A percentile compares a stretch with the other conserved stretches of the same genome.
Conservation (phyloP, 108 stramenopile species). For the Cylindrotheca closterium region DNA sequence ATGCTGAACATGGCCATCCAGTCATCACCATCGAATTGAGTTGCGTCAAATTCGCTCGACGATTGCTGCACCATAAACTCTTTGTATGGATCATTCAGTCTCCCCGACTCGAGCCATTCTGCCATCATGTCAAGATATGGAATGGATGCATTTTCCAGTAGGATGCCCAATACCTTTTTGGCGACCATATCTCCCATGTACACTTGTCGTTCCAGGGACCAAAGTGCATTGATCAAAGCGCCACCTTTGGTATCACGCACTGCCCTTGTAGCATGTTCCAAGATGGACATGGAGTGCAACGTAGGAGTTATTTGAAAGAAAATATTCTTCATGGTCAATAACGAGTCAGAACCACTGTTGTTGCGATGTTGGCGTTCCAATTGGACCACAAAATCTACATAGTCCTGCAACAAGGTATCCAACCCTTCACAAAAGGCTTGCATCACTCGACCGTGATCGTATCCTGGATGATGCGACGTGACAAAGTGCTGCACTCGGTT, state of each 20-base stretch:
- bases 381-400: constrained; percentile 67
- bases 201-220: constrained; percentile 28
- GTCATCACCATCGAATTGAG: constrained; percentile 37
- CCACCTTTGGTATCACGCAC: constrained; percentile 73
- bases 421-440: constrained; percentile 87
- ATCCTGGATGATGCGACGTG: constrained; percentile 42
- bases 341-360: constrained; percentile 8
- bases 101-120: constrained; percentile 80
- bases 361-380: constrained; percentile 57
- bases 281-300: constrained; percentile 69
- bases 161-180: constrained; percentile 46
- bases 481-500: constrained; percentile 71
- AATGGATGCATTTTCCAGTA: constrained; percentile 65
- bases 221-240: constrained; percentile 69
- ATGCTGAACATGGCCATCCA: constrained; percentile 56
- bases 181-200: constrained; percentile 70
- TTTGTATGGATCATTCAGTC: constrained; percentile 79
- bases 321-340: constrained; percentile 73
- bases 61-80: constrained; percentile 89
- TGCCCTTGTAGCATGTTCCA: constrained; percentile 53
- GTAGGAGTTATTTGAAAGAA: constrained; percentile 72
- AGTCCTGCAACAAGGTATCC: constrained; percentile 71
- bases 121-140: constrained; percentile 88
- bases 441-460: constrained; percentile 85
- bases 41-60: not conserved